Evolutionary conservation across 345 rosid genomes (phyloP).

Genomic region (Brassica cretica): DNA sequence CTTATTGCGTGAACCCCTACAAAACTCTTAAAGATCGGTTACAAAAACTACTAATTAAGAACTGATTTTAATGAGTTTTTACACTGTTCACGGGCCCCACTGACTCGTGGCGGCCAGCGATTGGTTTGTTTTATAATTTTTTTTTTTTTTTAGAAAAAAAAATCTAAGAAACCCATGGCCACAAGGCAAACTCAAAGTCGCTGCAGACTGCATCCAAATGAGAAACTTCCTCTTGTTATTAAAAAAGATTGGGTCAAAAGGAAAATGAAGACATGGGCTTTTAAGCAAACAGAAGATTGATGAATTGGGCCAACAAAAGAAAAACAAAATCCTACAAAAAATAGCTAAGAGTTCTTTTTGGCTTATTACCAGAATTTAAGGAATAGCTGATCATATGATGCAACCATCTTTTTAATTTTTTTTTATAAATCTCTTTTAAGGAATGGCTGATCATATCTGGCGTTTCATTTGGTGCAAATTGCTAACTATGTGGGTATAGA

Average conservation of each 20-base stretch:
- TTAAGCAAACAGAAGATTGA: not conserved
- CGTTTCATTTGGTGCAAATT: slow-evolving; percentile 10
- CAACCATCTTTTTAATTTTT: not conserved
- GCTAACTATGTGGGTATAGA: slow-evolving; percentile 27
- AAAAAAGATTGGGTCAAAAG: not conserved
- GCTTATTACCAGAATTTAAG: not conserved
- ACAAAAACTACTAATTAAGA: too few relatives aligned
- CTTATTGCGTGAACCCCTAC: too few relatives aligned
- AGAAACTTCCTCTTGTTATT: not conserved
- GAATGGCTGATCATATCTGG: not conserved
- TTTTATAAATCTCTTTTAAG: not conserved
- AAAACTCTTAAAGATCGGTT: too few relatives aligned
- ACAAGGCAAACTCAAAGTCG: not conserved
- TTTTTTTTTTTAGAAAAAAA: too few relatives aligned
- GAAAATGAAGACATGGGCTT: not conserved
- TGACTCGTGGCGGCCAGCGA: too few relatives aligned
- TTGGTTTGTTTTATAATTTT: too few relatives aligned
- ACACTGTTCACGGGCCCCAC: too few relatives aligned
- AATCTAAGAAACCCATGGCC: too few relatives aligned
- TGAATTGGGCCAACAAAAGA: not conserved
- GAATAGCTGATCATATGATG: not conserved
- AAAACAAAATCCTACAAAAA: not conserved
- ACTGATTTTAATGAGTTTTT: too few relatives aligned
- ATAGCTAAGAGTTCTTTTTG: not conserved
- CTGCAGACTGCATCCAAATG: not conserved